Base-by-base conservation (phyloP, 192 early-diverging fungal genomes). In the Dispira parvispora region DNA sequence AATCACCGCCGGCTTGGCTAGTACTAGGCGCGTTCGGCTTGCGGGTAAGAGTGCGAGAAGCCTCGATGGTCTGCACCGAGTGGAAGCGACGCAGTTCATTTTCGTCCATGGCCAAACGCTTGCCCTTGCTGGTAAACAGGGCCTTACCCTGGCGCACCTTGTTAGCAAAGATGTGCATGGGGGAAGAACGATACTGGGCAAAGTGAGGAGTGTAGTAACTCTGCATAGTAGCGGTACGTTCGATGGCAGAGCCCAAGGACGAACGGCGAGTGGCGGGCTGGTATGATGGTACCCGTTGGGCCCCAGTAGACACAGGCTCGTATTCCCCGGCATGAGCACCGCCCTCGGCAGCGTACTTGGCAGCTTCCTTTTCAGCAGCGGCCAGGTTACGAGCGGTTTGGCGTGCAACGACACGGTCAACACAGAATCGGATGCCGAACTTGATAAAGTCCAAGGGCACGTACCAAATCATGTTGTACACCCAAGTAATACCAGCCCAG, bases 401-500 rank as follows among this genome's bases (percentile, higher is more conserved):
- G 60, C 52, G n/a, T 56, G 55, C 25, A 28, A 65, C 67, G 57
- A 68, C 75, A 69, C 82, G 83, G 66, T 82, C 75, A 70, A 84
- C 79, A 62, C 78, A 14, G 11, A 60, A 55, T 44, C 78, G 80
- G 72, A 87, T 82, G 65, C 66, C 80, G 67, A 86, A 84, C 78
- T 88, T 88, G 82, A 88, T 75, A 62, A 86, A 78, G 71, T 88
- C 86, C 53, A 88, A 68, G 32, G 84, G 86, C 54, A 84, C 63
- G 65, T 84, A 87, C 85, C 85, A 87, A 61, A 88, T 68, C 63
- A 88, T 79, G 80, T 86, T 84, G 82, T 82, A 84, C 74, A 88
- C 77, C 83, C 84, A 88, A 68, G 80, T 83, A 60, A 80, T 78
- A 62, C 78, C 80, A 56, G 81, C 85, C 85, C 83, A 85, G 62